These are phyloP conservation scores for Cutaneotrichosporon sp. DNA, from an alignment of 1,284 basidiomycete species.

Conservation along the genomic window DNA sequence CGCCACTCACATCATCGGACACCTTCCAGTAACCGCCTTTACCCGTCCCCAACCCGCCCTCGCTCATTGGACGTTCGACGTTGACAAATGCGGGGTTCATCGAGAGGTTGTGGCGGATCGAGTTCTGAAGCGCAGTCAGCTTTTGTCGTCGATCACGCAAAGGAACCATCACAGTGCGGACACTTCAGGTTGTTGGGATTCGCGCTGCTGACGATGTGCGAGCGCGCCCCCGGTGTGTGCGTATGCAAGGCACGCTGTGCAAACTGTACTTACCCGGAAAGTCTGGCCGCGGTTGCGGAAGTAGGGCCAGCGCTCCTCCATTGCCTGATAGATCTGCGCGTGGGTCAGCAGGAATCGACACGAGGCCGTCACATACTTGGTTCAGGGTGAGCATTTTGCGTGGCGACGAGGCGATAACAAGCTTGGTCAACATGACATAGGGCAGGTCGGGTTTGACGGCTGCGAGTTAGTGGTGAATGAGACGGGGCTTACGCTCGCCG, in stretches of 20 bases:
- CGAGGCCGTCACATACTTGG: slow-evolving; percentile 18
- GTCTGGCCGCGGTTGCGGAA: slow-evolving; percentile 20
- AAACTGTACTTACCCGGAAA: slow-evolving; percentile 23
- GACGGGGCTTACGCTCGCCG: slow-evolving; percentile 20
- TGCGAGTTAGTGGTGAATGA: slow-evolving; percentile 5
- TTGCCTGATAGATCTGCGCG: slow-evolving; percentile 30
- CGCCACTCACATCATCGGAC: slow-evolving; percentile 21
- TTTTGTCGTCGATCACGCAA: not conserved
- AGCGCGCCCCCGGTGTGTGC: too few relatives aligned
- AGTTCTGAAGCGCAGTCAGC: slow-evolving; percentile 51
- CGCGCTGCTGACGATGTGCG: too few relatives aligned
- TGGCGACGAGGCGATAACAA: slow-evolving; percentile 31
- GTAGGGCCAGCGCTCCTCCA: slow-evolving; percentile 33
- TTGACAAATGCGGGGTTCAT: slow-evolving; percentile 70
- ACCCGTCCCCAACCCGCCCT: slow-evolving; percentile 21
- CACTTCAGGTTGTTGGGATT: too few relatives aligned
- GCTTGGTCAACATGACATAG: slow-evolving; percentile 24
- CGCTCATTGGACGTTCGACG: slow-evolving; percentile 35
- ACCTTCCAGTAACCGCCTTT: slow-evolving; percentile 41
- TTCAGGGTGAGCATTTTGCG: slow-evolving; percentile 28
- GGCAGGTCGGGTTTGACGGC: slow-evolving; percentile 29
- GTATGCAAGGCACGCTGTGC: too few relatives aligned
- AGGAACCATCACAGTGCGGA: not conserved
- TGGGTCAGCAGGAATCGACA: not conserved
- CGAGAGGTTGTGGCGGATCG: slow-evolving; percentile 78